Base-by-base conservation (phyloP, 805 yeast genomes). In the Pichia paraexigua region DNA sequence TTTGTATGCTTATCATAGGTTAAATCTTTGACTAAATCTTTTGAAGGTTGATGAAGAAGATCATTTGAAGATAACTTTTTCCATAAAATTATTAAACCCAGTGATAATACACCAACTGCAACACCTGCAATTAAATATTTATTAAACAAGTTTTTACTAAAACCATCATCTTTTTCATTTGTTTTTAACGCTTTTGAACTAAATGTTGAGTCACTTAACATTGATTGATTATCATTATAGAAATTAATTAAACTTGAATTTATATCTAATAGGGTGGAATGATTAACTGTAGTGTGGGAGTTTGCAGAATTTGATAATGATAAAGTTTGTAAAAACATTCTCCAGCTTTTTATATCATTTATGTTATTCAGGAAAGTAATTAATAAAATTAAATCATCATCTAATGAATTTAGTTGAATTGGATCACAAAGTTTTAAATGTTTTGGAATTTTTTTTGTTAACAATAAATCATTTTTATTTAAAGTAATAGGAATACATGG, bases 361-460 rank as follows among this genome's bases (percentile, higher is more conserved):
- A 66, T 50, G 43, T 60, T 61, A 7, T 60, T 57, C 10, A 69
- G 57, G 40, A 67, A 65, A 48, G 68, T 66, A 47, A 68, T 65
- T 48, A 68, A 56, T 1, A 52, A 52, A 58, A 68, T 61, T 39
- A 69, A 52, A 46, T 68, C 70, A 51, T 64, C 51, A 41, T 62
- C 53, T 5, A 65, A 48, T 1, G 67, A 58, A 37, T 57, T 54
- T 44, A 69, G 48, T 35, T 43, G 46, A 8, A 69, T 54, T 1
- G 72, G 71, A 41, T 67, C 61, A 52, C 72, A 68, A n/a, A 69
- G 55, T 63, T 61, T 60, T 54, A 62, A 48, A 15, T 54, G 50
- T 47, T 53, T 52, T 32, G 57, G 54, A 30, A 48, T 54, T 55
- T 43, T 54, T 2, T 45, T 37, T n/a, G 42, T 48, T 3, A 44